Evolutionary conservation across 108 stramenopile species (phyloP).

Genomic region (Fragilariopsis cylindrus): DNA sequence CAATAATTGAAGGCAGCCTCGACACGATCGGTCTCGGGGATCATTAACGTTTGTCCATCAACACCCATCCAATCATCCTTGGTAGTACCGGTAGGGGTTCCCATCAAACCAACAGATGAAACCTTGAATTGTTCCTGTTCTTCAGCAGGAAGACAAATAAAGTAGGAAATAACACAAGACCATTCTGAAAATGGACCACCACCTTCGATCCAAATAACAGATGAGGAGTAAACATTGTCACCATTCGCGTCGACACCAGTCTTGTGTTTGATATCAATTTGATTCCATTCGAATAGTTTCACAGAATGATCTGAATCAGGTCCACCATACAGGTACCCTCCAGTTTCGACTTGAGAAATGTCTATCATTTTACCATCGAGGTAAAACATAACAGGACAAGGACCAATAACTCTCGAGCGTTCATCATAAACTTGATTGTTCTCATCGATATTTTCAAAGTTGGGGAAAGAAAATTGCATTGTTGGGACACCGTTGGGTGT

Average conservation of each 20-base stretch:
- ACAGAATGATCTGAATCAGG: background rate
- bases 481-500: background rate
- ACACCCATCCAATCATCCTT: conserved; percentile 19
- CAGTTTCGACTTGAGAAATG: background rate
- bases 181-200: background rate
- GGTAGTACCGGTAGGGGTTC: conserved; percentile 13
- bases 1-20: conserved; percentile 12
- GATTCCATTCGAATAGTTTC: background rate
- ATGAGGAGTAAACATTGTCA: background rate
- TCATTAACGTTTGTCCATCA: background rate
- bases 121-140: background rate
- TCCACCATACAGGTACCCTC: conserved; percentile 1
- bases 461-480: conserved; percentile 8
- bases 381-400: conserved; percentile 9
- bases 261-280: conserved; percentile 3
- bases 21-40: background rate
- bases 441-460: conserved; percentile 4
- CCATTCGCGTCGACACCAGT: background rate
- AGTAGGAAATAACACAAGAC: conserved; percentile 8
- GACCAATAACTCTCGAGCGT: background rate
- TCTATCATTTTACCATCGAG: background rate
- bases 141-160: conserved; percentile 8
- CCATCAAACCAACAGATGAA: conserved; percentile 7
- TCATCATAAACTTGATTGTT: background rate
- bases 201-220: conserved; percentile 11